Evolutionary conservation across 31 red algal genomes (phyloP), one percentile per base, ranked within the genome.

Genomic region (Odonthalia washingtoniensis): DNA sequence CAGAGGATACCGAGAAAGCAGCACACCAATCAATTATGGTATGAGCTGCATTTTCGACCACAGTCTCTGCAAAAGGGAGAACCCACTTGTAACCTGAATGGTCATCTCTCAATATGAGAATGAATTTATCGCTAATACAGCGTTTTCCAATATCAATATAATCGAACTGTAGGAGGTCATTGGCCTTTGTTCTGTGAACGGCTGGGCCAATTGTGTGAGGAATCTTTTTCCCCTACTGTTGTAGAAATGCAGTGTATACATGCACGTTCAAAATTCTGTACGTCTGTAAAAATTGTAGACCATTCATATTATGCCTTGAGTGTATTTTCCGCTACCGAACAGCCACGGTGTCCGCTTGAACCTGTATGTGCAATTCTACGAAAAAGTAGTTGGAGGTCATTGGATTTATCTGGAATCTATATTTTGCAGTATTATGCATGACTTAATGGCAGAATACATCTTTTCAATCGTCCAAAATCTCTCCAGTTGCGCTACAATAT

Each of bases 121-220:
- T 75, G 21, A 41, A 75, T 4, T 41, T 75, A 26, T 34, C 72
- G 43, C 0, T 39, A 5, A 39, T 41, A 42, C 30, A 5, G 12
- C 0, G 37, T 75, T 75, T 34, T 39, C 72, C 72, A 42, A 75
- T 75, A n/a, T 75, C 0, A 6, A 75, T 42, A 18, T 42, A 75
- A 18, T 75, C 17, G 27, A 42, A 75, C 38, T 75, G 72, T 5
- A 75, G 27, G 0, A 75, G 0, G 0, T 75, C 12, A 75, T 75
- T 12, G 9, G 72, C 9, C 12, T 32, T 9, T 28, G 17, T 75
- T 75, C 72, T 0, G 38, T 42, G 72, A 3, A 41, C 30, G 28
- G 72, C 18, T 9, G 72, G 0, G 27, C 6, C 72, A 39, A 75
- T 41, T 5, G 72, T 32, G 6, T 18, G 30, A 41, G 27, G 72